A percentile compares a stretch with the other conserved stretches of the same genome.
These are phyloP conservation scores for Rhodofomes roseus DNA, from an alignment of 1,284 basidiomycete species.

Conservation along the genomic window DNA sequence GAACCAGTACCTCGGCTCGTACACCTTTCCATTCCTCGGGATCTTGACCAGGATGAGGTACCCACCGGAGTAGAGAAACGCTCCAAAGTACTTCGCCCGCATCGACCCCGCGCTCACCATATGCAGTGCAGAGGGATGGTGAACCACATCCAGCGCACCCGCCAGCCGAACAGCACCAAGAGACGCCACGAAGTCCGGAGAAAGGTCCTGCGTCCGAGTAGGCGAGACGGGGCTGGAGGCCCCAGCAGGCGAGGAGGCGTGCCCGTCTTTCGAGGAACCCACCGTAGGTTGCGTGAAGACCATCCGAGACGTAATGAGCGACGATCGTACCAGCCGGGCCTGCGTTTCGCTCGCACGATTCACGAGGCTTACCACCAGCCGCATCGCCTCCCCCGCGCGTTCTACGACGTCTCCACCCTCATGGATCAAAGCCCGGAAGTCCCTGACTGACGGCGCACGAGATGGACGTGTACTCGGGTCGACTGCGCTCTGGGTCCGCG, in stretches of 20 bases:
- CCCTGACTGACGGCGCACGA: neutral
- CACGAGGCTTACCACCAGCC: conserved; percentile 50
- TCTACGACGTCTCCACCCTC: conserved; percentile 14
- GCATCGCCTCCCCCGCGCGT: conserved; percentile 57
- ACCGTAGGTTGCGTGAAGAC: conserved; percentile 11
- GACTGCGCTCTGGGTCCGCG: conserved; percentile 23
- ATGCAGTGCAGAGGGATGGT: conserved; percentile 37
- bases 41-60: conserved; percentile 88
- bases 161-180: conserved; percentile 75
- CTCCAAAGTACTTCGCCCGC: conserved; percentile 83
- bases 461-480: neutral
- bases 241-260: conserved; percentile 2
- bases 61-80: conserved; percentile 82
- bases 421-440: conserved; percentile 2
- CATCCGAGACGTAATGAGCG: conserved; percentile 69
- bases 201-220: conserved; percentile 22
- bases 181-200: conserved; percentile 57
- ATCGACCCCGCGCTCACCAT: conserved; percentile 24
- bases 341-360: conserved; percentile 51
- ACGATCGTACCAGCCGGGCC: conserved; percentile 58
- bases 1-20: conserved; percentile 88
- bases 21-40: conserved; percentile 65
- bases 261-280: conserved; percentile 9
- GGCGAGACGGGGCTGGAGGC: neutral
- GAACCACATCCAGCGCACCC: conserved; percentile 81